Evolutionary conservation across 1,139 yeast genomes (phyloP).

Genomic region (Scheffersomyces titani): DNA sequence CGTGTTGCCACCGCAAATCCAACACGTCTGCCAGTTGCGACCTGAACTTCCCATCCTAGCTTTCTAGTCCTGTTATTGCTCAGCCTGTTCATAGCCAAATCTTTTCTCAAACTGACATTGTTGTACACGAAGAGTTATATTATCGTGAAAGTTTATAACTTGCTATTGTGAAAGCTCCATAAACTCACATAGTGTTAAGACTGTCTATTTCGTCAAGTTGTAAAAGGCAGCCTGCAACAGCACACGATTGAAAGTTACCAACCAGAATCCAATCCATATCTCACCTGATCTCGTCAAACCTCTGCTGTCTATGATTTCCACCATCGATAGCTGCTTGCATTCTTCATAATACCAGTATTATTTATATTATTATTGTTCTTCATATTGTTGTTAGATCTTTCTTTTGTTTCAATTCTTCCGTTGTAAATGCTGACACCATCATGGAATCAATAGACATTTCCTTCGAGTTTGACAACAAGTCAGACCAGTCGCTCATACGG

Average conservation of each 20-base stretch:
- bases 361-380: not conserved
- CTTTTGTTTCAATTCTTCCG: not conserved
- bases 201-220: too few relatives aligned
- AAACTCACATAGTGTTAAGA: not conserved
- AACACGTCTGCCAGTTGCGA: not conserved
- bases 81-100: not conserved
- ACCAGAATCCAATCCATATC: not conserved
- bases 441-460: slow-evolving; percentile 17
- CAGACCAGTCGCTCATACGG: slow-evolving; percentile 14
- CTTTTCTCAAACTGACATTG: not conserved
- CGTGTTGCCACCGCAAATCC: not conserved
- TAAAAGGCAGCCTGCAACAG: not conserved
- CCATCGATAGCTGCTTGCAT: not conserved
- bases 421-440: slow-evolving; percentile 2
- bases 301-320: not conserved
- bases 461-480: slow-evolving; percentile 13
- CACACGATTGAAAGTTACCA: not conserved
- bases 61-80: not conserved
- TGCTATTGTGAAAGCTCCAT: not conserved
- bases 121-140: too few relatives aligned
- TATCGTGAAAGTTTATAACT: not conserved
- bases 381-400: not conserved
- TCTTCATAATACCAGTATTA: not conserved
- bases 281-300: not conserved
- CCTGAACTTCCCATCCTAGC: not conserved